Conservation (phyloP, 768 basidiomycete species). For the Kwoniella dendrophila region DNA sequence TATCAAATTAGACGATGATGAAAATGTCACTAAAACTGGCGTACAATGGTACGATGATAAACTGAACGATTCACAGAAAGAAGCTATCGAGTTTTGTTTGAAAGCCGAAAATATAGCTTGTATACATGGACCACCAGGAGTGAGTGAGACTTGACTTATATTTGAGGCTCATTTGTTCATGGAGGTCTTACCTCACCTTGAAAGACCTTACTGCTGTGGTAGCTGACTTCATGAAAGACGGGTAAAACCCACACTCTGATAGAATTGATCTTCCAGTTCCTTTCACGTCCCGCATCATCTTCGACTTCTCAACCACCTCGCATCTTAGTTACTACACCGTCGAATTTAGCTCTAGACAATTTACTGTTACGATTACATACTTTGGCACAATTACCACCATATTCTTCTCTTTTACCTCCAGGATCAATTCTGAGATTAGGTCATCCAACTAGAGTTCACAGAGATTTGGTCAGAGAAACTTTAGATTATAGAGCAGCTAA, state of each 20-base stretch:
- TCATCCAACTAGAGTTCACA: slow-evolving; percentile 90
- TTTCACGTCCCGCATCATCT: slow-evolving; percentile 27
- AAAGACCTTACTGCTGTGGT: too few species aligned
- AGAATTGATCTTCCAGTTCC: slow-evolving; percentile 79
- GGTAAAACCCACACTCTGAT: slow-evolving; percentile 96
- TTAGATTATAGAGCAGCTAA: slow-evolving; percentile 57
- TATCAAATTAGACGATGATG: slow-evolving; percentile 43
- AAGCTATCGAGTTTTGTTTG: slow-evolving; percentile 80
- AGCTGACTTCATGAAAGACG: slow-evolving; percentile 63
- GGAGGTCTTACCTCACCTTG: too few species aligned
- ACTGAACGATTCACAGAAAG: slow-evolving; percentile 81
- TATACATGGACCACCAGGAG: slow-evolving; percentile 95
- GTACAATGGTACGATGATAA: slow-evolving; percentile 72
- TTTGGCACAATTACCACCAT: slow-evolving; percentile 23
- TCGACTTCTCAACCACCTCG: slow-evolving; percentile 27
- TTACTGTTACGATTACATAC: slow-evolving; percentile 74
- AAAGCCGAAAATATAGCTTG: slow-evolving; percentile 80
- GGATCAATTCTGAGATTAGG: slow-evolving; percentile 77
- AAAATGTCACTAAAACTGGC: slow-evolving; percentile 7
- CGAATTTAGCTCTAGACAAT: slow-evolving; percentile 80
- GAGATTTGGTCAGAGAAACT: slow-evolving; percentile 57
- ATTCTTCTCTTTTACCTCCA: slow-evolving; percentile 51
- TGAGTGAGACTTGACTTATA: too few species aligned
- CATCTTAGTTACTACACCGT: slow-evolving; percentile 49
- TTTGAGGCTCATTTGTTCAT: too few species aligned